Percentiles rank a stretch among this genome's conserved stretches.
Evolutionary conservation across 805 yeast species (phyloP).

Genomic region (Starmerella riodocensis): DNA sequence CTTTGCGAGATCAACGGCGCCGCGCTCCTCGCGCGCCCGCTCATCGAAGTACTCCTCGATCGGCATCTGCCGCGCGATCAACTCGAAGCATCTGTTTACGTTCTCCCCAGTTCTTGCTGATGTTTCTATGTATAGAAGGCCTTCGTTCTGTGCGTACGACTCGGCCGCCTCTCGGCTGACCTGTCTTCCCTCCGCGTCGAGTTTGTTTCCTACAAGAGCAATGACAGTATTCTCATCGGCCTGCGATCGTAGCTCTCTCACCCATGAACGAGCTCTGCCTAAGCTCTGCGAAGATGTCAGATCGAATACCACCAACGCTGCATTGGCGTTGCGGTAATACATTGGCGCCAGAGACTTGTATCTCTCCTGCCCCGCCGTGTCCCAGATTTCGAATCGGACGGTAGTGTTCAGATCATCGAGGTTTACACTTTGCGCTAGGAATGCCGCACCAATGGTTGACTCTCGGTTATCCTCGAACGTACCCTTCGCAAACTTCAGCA

Average conservation of each 20-base stretch:
- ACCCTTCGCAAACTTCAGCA: slow-evolving; percentile 59
- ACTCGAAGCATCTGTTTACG: slow-evolving; percentile 36
- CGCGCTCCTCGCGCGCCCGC: slow-evolving; percentile 20
- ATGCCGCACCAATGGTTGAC: slow-evolving; percentile 98
- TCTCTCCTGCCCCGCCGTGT: slow-evolving; percentile 92
- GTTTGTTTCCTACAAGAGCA: slow-evolving; percentile 78
- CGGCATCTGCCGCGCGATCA: slow-evolving; percentile 38
- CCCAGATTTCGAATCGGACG: slow-evolving; percentile 49
- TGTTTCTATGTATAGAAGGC: slow-evolving; percentile 40
- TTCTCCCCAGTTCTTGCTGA: slow-evolving; percentile 65
- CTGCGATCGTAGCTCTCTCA: slow-evolving; percentile 78
- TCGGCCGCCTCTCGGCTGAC: slow-evolving; percentile 31
- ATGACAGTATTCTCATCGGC: slow-evolving; percentile 63
- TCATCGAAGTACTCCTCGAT: slow-evolving; percentile 27
- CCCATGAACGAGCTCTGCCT: slow-evolving; percentile 74
- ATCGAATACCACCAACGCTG: slow-evolving; percentile 83
- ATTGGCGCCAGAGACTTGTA: slow-evolving; percentile 73
- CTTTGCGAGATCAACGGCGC: slow-evolving; percentile 18
- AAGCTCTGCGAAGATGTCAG: slow-evolving; percentile 56
- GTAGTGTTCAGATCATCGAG: slow-evolving; percentile 31
- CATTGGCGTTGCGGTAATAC: slow-evolving; percentile 68
- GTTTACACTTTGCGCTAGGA: slow-evolving; percentile 64
- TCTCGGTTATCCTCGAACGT: slow-evolving; percentile 67
- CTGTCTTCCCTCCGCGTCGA: slow-evolving; percentile 40
- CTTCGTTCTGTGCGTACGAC: slow-evolving; percentile 44